A percentile compares a stretch with the other conserved stretches of the same genome.
These are phyloP conservation scores for Cyclostephanos invisitatus DNA, from an alignment of 108 stramenopile species.

Conservation along the genomic window DNA sequence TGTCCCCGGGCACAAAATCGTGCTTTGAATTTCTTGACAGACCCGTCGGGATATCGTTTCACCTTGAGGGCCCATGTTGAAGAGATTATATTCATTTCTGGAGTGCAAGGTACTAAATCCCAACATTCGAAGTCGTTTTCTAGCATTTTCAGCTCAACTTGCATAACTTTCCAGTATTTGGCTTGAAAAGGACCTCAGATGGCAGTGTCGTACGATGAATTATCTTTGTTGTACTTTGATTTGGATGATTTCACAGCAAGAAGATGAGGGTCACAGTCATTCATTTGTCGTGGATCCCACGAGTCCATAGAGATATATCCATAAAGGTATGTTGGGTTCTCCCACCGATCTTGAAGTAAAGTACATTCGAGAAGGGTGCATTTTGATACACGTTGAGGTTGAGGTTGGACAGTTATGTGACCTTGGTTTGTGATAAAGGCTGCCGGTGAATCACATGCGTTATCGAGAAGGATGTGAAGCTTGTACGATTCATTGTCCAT, in stretches of 20 bases:
- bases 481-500: neutral
- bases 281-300: neutral
- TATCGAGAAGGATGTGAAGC: neutral
- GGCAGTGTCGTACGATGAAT: constrained; percentile 35
- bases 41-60: constrained; percentile 55
- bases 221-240: constrained; percentile 33
- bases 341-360: neutral
- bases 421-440: no score
- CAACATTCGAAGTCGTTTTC: constrained; percentile 24
- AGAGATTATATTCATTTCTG: constrained; percentile 36
- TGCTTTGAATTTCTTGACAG: constrained; percentile 54
- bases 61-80: constrained; percentile 51
- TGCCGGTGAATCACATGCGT: no score
- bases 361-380: neutral
- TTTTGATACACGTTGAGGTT: no score
- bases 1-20: constrained; percentile 51
- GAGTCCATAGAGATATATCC: neutral
- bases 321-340: neutral
- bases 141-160: constrained; percentile 30
- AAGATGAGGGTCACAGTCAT: constrained; percentile 17
- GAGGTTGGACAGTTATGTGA: no score
- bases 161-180: constrained; percentile 32
- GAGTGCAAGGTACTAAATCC: constrained; percentile 12
- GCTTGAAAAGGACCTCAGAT: constrained; percentile 40
- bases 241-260: constrained; percentile 30